Percentiles rank a stretch among this genome's conserved stretches.
Evolutionary conservation across 208 protist species (phyloP).

Genomic region (Crithidia bombi): DNA sequence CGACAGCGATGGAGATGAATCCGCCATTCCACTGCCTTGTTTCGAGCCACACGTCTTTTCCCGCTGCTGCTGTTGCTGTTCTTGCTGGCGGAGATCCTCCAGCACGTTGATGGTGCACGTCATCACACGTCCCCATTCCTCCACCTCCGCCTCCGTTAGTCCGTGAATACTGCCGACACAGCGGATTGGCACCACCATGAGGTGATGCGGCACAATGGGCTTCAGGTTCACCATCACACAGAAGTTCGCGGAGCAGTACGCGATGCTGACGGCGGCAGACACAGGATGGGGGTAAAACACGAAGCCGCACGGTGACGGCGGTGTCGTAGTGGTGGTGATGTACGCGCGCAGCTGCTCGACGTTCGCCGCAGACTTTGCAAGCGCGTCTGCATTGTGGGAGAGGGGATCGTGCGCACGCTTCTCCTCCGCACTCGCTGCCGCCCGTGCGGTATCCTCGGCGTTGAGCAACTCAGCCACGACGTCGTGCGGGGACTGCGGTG

Average conservation of each 20-base stretch:
- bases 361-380: conserved; percentile 37
- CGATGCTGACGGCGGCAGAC: conserved; percentile 47
- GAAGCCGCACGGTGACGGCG: conserved; percentile 26
- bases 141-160: conserved; percentile 68
- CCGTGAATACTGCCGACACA: conserved; percentile 72
- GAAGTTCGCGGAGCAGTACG: conserved; percentile 66
- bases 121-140: conserved; percentile 76
- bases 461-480: conserved; percentile 9
- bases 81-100: conserved; percentile 26
- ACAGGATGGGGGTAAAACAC: conserved; percentile 63
- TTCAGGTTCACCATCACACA: conserved; percentile 84
- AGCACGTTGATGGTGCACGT: conserved; percentile 69
- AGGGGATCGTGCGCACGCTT: conserved; percentile 52
- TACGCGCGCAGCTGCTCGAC: conserved; percentile 19
- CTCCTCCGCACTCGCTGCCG: conserved; percentile 18
- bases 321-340: not conserved
- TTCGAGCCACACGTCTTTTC: too few species aligned
- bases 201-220: conserved; percentile 77
- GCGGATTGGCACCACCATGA: conserved; percentile 86
- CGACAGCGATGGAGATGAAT: not conserved
- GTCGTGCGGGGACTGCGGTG: conserved; percentile 24
- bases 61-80: conserved; percentile 6
- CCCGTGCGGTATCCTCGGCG: conserved; percentile 11
- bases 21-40: not conserved
- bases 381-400: conserved; percentile 22